Conservation (phyloP, 768 basidiomycete genomes). For the Pleurotus platypus region DNA sequence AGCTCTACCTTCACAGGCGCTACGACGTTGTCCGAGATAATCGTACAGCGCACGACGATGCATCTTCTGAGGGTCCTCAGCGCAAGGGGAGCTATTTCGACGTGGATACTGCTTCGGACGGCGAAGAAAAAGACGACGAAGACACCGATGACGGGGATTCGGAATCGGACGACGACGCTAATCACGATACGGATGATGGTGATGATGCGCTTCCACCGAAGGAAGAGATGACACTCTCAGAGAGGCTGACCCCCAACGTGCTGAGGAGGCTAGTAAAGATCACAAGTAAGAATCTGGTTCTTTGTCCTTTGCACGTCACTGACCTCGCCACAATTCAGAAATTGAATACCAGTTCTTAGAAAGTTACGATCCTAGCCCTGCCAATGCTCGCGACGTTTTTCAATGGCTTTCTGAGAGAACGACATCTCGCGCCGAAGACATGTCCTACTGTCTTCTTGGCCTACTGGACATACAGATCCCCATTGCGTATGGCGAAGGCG, state of each 20-base stretch:
- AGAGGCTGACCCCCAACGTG: neutral
- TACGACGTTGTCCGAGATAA: neutral
- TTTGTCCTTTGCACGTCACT: neutral
- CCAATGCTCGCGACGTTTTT: neutral
- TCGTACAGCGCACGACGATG: neutral
- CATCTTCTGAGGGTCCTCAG: neutral
- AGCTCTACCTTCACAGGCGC: neutral
- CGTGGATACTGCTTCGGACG: too few species aligned
- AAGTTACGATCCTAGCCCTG: too few species aligned
- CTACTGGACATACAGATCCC: neutral
- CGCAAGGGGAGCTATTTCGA: neutral
- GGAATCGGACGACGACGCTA: too few species aligned
- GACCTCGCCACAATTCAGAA: too few species aligned
- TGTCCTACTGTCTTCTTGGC: constrained; percentile 1
- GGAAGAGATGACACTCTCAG: too few species aligned
- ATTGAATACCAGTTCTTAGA: too few species aligned
- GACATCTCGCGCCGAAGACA: neutral
- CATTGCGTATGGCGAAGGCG: constrained; percentile 2
- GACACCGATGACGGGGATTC: neutral
- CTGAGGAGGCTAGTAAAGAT: neutral
- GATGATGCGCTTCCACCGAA: too few species aligned
- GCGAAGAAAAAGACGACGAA: neutral
- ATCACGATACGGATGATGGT: too few species aligned
- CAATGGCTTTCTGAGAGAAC: neutral
- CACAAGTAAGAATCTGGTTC: neutral